Evolutionary conservation across 1,284 basidiomycete species (phyloP).

Genomic region (Nidula niveotomentosa): DNA sequence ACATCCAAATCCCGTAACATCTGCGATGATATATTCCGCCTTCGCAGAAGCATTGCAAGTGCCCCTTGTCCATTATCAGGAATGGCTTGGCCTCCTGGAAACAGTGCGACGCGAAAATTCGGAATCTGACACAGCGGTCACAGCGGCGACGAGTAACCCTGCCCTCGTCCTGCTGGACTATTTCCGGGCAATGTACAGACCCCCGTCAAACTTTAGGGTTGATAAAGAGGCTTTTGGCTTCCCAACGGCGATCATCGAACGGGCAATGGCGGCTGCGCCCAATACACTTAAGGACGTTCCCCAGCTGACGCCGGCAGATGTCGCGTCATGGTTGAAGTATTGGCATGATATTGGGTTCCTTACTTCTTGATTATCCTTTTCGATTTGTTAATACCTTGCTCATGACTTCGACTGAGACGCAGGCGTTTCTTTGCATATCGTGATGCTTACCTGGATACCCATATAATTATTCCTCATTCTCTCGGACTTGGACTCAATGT

Average conservation of each 20-base stretch:
- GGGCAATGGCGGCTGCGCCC: background rate
- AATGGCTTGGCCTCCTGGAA: background rate
- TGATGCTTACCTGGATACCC: no score
- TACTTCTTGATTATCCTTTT: background rate
- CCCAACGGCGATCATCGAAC: background rate
- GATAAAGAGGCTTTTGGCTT: constrained; percentile 3
- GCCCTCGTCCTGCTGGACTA: background rate
- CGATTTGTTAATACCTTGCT: no score
- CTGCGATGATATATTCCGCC: background rate
- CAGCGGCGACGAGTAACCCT: background rate
- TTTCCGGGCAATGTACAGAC: constrained; percentile 1
- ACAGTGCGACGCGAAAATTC: background rate
- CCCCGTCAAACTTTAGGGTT: background rate
- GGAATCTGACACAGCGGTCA: background rate
- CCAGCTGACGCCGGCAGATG: background rate
- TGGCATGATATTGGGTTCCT: background rate
- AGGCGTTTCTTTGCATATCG: no score
- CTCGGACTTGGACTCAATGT: no score
- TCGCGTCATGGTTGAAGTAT: background rate
- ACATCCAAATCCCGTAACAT: background rate
- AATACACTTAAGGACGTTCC: background rate
- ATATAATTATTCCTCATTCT: no score
- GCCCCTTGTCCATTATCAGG: background rate
- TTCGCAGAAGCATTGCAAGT: background rate
- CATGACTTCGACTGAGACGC: no score